Conservation (phyloP, 176 grass and related monocot species). For the Neostapfia colusana region DNA sequence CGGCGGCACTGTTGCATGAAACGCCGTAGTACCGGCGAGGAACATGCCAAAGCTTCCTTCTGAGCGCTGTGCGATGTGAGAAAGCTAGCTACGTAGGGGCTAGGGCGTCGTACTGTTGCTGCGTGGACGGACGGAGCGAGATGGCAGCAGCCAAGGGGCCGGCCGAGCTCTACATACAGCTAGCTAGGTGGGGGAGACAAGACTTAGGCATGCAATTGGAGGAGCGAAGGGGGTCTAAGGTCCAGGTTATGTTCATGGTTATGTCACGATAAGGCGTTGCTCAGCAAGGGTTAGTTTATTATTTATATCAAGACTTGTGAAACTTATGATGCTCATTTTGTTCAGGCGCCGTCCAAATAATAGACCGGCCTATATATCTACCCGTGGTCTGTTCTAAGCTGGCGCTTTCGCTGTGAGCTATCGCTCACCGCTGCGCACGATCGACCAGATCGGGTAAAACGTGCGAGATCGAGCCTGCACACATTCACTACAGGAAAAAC, state of each 20-base stretch:
- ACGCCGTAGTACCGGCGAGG: conserved; percentile 32
- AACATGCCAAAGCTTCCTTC: conserved; percentile 59
- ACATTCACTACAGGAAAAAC: no score
- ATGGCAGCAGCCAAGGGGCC: not conserved
- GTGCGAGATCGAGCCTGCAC: no score
- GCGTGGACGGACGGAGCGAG: not conserved
- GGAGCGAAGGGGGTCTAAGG: conserved; percentile 30
- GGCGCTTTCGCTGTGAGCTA: conserved; percentile 3
- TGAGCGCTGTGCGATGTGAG: conserved; percentile 43
- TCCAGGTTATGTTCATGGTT: conserved; percentile 40
- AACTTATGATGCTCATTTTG: no score
- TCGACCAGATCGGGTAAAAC: conserved; percentile 36
- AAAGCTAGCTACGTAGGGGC: not conserved
- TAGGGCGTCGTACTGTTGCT: conserved; percentile 30
- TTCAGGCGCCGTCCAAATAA: no score
- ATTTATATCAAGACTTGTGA: no score
- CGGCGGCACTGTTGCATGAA: conserved; percentile 32
- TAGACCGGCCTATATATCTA: no score
- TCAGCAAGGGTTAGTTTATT: no score
- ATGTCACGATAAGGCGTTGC: no score
- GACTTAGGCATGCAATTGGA: conserved; percentile 53
- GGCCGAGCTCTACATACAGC: not conserved
- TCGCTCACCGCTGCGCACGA: no score
- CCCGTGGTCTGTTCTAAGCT: conserved; percentile 26
- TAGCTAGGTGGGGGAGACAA: conserved; percentile 29